These are phyloP conservation scores for Laguncularia racemosa DNA, from an alignment of 345 rosid genomes.

Conservation along the genomic window DNA sequence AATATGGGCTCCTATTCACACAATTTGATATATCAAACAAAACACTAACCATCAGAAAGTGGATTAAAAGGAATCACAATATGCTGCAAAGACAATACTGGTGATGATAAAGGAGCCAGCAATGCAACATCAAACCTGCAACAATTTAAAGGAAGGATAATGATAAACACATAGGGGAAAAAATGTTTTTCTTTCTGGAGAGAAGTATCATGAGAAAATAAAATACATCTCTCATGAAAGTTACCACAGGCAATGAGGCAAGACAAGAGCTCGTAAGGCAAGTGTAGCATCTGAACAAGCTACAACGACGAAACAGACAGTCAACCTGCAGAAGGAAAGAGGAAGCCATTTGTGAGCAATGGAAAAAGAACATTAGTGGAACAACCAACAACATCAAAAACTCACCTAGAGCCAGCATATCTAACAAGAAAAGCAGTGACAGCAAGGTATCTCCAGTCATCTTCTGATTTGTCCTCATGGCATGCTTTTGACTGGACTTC, in stretches of 20 bases:
- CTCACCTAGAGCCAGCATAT: slow-evolving; percentile 66
- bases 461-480: slow-evolving; percentile 45
- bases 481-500: slow-evolving; percentile 16
- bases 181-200: neutral
- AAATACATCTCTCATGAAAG: neutral
- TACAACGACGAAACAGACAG: slow-evolving; percentile 68
- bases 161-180: neutral
- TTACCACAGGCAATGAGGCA: slow-evolving; percentile 90
- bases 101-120: slow-evolving; percentile 58
- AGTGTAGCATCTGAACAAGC: slow-evolving; percentile 96
- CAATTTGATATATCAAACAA: neutral
- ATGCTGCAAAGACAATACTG: slow-evolving; percentile 74
- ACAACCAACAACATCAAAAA: neutral
- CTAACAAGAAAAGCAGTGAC: slow-evolving; percentile 88
- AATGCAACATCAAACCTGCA: slow-evolving; percentile 88
- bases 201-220: neutral
- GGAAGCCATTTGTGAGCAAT: neutral
- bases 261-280: slow-evolving; percentile 65
- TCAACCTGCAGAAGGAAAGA: slow-evolving; percentile 48
- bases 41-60: slow-evolving; percentile 41
- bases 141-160: slow-evolving; percentile 4
- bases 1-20: neutral
- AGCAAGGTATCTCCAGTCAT: slow-evolving; percentile 96
- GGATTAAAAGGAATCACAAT: slow-evolving; percentile 36
- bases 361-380: slow-evolving; percentile 1